phyloP scores from a whole-genome alignment of 352 stramenopile genomes.

The Pythium coloratum region DNA sequence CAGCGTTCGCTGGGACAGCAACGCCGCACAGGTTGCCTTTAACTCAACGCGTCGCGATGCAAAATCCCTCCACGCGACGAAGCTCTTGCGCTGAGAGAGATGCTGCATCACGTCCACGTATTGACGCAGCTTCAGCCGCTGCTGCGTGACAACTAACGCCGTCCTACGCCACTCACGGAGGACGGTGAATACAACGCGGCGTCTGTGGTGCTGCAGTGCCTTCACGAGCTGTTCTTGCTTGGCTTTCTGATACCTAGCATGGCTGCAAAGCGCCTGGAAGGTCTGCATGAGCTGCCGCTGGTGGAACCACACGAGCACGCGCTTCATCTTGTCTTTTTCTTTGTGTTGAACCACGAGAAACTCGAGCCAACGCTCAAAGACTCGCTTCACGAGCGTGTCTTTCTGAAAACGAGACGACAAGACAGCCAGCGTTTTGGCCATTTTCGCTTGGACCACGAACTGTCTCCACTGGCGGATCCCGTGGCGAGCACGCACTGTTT shows the following conservation, averaged over 20 bases:
- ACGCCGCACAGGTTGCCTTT: conserved; percentile 25
- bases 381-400: conserved; percentile 20
- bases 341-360: conserved; percentile 14
- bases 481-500: conserved; percentile 11
- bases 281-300: conserved; percentile 14
- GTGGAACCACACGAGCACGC: conserved; percentile 14
- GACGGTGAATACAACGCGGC: background rate
- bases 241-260: background rate
- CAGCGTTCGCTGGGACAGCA: conserved; percentile 32
- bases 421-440: conserved; percentile 18
- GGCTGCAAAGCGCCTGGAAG: conserved; percentile 1
- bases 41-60: conserved; percentile 20
- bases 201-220: background rate
- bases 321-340: conserved; percentile 23
- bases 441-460: conserved; percentile 17
- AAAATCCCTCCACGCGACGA: conserved; percentile 39
- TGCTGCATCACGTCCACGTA: conserved; percentile 47
- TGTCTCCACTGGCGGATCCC: conserved; percentile 15
- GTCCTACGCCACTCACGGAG: conserved; percentile 32
- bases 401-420: conserved; percentile 20
- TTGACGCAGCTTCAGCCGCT: conserved; percentile 27
- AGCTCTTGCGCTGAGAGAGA: conserved; percentile 36
- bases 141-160: background rate
- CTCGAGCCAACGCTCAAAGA: conserved; percentile 23
- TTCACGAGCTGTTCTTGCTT: background rate